phyloP scores from a whole-genome alignment of 1,284 basidiomycete genomes.

The Somion occarium region DNA sequence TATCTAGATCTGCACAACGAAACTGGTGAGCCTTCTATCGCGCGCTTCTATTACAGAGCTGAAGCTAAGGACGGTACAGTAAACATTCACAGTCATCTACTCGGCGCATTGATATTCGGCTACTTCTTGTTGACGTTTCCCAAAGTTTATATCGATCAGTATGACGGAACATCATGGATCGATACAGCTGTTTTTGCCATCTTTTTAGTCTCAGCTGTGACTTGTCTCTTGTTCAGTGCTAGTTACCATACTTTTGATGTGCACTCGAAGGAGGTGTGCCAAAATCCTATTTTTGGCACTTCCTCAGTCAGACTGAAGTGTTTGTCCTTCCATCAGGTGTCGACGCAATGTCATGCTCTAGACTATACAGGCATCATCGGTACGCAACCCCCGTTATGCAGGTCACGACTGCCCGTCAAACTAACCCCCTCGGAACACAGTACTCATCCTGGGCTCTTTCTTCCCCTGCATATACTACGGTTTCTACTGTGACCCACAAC shows the following conservation, averaged over 20 bases:
- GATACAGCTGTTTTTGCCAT: slow-evolving; percentile 64
- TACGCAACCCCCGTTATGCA: slow-evolving; percentile 23
- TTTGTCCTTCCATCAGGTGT: slow-evolving; percentile 25
- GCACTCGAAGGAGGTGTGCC: slow-evolving; percentile 62
- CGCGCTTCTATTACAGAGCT: slow-evolving; percentile 1
- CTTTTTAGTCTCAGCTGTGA: slow-evolving; percentile 71
- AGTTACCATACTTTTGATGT: slow-evolving; percentile 76
- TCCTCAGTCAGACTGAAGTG: too few relatives aligned
- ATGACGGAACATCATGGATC: slow-evolving; percentile 50
- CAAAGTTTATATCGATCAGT: slow-evolving; percentile 42
- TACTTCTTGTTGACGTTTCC: slow-evolving; percentile 54
- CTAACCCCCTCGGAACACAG: slow-evolving; percentile 21
- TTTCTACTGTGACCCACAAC: slow-evolving; percentile 59
- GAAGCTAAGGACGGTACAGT: slow-evolving; percentile 40
- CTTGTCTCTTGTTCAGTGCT: slow-evolving; percentile 74
- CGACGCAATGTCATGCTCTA: slow-evolving; percentile 40
- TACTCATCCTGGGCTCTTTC: slow-evolving; percentile 78
- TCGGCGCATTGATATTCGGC: slow-evolving; percentile 68
- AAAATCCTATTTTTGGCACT: slow-evolving; percentile 10
- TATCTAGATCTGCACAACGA: slow-evolving; percentile 77
- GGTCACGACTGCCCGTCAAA: not conserved
- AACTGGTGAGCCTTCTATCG: slow-evolving; percentile 46
- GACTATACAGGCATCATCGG: slow-evolving; percentile 72
- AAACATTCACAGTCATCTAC: slow-evolving; percentile 87
- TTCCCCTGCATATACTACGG: slow-evolving; percentile 72